Evolutionary conservation across 768 basidiomycete genomes (phyloP), one percentile per base, ranked within the genome.

Genomic region (Trametes cingulata): DNA sequence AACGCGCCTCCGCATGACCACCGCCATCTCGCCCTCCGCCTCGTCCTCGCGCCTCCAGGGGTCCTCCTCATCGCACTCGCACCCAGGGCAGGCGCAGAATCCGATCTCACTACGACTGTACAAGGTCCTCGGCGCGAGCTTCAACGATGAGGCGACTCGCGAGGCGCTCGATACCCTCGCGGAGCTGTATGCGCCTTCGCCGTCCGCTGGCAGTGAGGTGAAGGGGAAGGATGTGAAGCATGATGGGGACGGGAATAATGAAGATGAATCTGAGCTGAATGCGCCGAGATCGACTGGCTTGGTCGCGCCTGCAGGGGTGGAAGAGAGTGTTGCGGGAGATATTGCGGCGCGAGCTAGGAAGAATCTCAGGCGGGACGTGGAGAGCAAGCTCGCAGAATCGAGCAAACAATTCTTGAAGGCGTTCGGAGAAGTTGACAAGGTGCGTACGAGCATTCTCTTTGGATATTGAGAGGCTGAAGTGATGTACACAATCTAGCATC

Each of bases 371-470:
- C 80, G 87, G 62, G 95, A 98, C 71, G 85, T 96, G 71, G 95
- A 98, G 70, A 80, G 76, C 49, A 90, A 86, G 71, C 79, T 98
- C 45, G 85, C 89, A 0, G 85, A 90, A 53, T 92, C 92, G 6
- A 95, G 93, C 65, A 80, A 82, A 46, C 83, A 85, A 63, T 97
- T 99, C 71, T 71, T 98, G 56, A 81, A 82, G 25, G 93, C 91
- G 0, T 89, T 98, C 63, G 86, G 86, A 20, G 87, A 94, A 65
- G 93, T 98, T 36, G 91, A 98, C 76, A 81, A 91, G 76, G 96
- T 96, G 72, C 65, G 91, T 82, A 17, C 33, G n/a, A 9, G 13
- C 9, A 19, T 62, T 43, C 19, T 24, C 43, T 22, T 37, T 1
- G 37, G 39, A n/a, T 40, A 33, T 25, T 13, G 29, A 14, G 55